Evolutionary conservation across 768 basidiomycete genomes (phyloP).

Genomic region (Obba rivulosa): DNA sequence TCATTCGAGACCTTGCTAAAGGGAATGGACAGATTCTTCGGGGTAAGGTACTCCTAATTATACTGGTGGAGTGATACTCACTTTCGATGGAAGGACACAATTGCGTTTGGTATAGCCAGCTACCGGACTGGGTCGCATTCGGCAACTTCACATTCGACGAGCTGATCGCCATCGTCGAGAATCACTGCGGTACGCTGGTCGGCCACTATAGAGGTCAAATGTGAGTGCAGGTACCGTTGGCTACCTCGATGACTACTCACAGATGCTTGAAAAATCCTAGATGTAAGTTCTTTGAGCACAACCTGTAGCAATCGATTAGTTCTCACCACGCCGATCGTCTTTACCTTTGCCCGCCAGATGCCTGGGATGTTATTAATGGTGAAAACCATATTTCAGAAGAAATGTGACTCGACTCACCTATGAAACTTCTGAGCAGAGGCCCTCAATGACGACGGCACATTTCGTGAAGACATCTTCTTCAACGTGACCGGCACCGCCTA

Average conservation of each 20-base stretch:
- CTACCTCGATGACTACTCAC: not conserved
- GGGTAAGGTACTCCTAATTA: conserved; percentile 19
- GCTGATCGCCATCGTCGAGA: conserved; percentile 28
- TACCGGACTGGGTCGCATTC: conserved; percentile 33
- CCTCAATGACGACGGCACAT: conserved; percentile 59
- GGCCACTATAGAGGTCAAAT: conserved; percentile 36
- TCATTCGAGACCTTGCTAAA: conserved; percentile 38
- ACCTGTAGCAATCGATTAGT: too few relatives aligned
- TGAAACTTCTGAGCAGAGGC: conserved; percentile 27
- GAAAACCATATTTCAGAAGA: not conserved
- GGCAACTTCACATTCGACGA: conserved; percentile 25
- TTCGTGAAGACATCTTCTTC: conserved; percentile 49
- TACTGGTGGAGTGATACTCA: not conserved
- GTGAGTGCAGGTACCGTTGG: conserved; percentile 15
- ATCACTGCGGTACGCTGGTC: conserved; percentile 30
- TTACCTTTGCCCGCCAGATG: too few relatives aligned
- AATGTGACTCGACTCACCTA: not conserved
- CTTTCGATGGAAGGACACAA: conserved; percentile 22
- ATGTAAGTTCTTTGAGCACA: too few relatives aligned
- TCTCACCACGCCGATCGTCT: too few relatives aligned
- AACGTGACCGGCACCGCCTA: conserved; percentile 41
- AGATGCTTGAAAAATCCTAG: not conserved
- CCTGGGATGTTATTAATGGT: conserved; percentile 53
- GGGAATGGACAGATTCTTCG: conserved; percentile 42
- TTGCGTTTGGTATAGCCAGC: conserved; percentile 40